Percentiles rank a stretch among this genome's conserved stretches.
Conservation (phyloP, 495 filamentous ascomycete genomes). For the Sordaria brevicollis region DNA sequence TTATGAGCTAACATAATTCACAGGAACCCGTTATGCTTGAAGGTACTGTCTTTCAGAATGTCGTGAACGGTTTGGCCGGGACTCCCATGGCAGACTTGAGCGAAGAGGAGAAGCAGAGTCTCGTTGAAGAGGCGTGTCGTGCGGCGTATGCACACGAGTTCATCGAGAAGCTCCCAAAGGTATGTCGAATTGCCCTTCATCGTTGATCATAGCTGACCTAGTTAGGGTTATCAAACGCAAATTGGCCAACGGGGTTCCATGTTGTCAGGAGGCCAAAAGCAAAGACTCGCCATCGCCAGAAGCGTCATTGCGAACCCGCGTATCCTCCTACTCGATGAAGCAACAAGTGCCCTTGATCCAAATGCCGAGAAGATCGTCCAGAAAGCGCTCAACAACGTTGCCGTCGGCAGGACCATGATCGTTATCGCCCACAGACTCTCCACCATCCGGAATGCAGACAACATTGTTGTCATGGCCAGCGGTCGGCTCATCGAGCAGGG, state of each 20-base stretch:
- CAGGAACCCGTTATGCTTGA: slow-evolving; percentile 62
- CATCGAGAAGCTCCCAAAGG: slow-evolving; percentile 42
- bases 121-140: slow-evolving; percentile 46
- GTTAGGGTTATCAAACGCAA: slow-evolving; percentile 42
- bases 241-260: slow-evolving; percentile 40
- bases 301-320: slow-evolving; percentile 57
- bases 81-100: slow-evolving; percentile 38
- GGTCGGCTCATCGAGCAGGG: slow-evolving; percentile 51
- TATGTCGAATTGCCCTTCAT: background rate
- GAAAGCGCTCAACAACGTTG: slow-evolving; percentile 52
- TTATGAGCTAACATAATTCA: background rate
- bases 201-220: background rate
- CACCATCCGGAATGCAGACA: slow-evolving; percentile 57
- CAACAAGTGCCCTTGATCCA: slow-evolving; percentile 63
- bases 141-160: slow-evolving; percentile 48
- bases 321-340: slow-evolving; percentile 72
- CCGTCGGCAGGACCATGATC: slow-evolving; percentile 58
- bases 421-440: slow-evolving; percentile 59
- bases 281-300: slow-evolving; percentile 56
- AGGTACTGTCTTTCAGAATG: slow-evolving; percentile 55
- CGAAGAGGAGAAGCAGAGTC: slow-evolving; percentile 37
- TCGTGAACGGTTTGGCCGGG: slow-evolving; percentile 49
- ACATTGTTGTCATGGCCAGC: slow-evolving; percentile 54
- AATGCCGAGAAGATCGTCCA: slow-evolving; percentile 56
- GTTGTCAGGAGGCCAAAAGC: slow-evolving; percentile 45